Evolutionary conservation across 805 yeast genomes (phyloP).

Genomic region (Hanseniaspora lachancei): DNA sequence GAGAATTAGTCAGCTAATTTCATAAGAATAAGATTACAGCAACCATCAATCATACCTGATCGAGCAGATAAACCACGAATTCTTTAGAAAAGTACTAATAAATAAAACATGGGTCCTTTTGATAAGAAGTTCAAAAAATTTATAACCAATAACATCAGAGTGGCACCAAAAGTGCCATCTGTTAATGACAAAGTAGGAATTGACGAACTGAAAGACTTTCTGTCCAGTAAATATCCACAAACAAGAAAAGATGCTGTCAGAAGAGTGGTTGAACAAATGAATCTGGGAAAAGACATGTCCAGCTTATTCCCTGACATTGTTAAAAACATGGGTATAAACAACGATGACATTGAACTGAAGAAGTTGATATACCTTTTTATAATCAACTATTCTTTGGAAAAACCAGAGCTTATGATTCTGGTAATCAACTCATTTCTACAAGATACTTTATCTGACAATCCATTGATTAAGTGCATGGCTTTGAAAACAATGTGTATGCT

Average conservation of each 20-base stretch:
- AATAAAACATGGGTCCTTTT: conserved; percentile 23
- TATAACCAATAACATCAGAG: conserved; percentile 25
- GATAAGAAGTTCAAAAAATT: conserved; percentile 28
- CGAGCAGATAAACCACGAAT: too few relatives aligned
- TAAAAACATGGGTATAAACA: conserved; percentile 87
- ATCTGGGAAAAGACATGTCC: conserved; percentile 91
- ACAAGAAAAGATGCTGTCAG: conserved; percentile 95
- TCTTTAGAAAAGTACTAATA: background rate
- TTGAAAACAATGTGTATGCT: conserved; percentile 98
- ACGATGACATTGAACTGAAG: conserved; percentile 76
- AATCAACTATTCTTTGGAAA: conserved; percentile 94
- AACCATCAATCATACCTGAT: too few relatives aligned
- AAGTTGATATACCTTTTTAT: conserved; percentile 85
- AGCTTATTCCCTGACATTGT: conserved; percentile 88
- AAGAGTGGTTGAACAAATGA: conserved; percentile 95
- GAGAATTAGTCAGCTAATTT: too few relatives aligned
- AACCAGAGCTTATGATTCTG: conserved; percentile 87
- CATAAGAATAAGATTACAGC: too few relatives aligned
- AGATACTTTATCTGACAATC: conserved; percentile 94
- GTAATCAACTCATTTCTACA: conserved; percentile 94
- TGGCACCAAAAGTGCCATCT: conserved; percentile 29
- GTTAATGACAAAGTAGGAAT: conserved; percentile 47
- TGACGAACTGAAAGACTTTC: conserved; percentile 77
- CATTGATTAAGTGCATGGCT: conserved; percentile 88
- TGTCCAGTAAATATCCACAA: conserved; percentile 86